These are phyloP conservation scores for Colletotrichum spinosum DNA, from an alignment of 2,329 filamentous ascomycete genomes.

Conservation along the genomic window DNA sequence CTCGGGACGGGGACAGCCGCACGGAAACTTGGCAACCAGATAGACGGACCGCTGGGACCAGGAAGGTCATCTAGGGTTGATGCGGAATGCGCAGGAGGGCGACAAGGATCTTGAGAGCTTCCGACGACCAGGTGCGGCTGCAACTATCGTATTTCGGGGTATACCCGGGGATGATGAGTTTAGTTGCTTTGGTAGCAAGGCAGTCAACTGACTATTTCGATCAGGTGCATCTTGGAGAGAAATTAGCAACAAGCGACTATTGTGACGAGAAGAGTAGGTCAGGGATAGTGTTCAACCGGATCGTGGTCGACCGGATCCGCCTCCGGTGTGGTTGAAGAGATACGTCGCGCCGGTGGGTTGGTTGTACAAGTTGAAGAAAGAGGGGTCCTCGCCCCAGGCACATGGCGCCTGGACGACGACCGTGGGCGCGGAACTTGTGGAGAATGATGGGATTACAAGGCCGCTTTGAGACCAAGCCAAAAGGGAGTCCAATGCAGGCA, in stretches of 20 bases:
- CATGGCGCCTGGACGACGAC: neutral
- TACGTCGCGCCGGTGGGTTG: neutral
- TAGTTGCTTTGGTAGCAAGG: neutral
- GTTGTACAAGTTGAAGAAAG: constrained; percentile 25
- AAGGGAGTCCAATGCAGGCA: too few relatives aligned
- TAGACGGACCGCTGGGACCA: neutral
- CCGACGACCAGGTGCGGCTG: neutral
- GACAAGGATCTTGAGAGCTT: constrained; percentile 11
- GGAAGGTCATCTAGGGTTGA: neutral
- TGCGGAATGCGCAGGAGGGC: constrained; percentile 1
- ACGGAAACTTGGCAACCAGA: neutral
- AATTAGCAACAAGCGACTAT: neutral
- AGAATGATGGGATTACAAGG: constrained; percentile 3
- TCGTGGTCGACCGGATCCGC: constrained; percentile 18
- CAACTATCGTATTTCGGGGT: neutral
- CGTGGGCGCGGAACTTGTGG: constrained; percentile 17
- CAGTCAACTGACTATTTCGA: neutral
- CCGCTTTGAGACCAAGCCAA: constrained; percentile 15
- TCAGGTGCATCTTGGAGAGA: neutral
- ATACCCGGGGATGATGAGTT: neutral
- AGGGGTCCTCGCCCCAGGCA: constrained; percentile 6
- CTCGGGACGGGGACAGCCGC: constrained; percentile 3
- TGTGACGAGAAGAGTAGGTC: neutral
- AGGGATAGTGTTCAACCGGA: neutral
- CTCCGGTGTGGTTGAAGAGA: constrained; percentile 7